Evolutionary conservation across 2,329 filamentous ascomycete species (phyloP).

Genomic region (Exserohilum rostratum): DNA sequence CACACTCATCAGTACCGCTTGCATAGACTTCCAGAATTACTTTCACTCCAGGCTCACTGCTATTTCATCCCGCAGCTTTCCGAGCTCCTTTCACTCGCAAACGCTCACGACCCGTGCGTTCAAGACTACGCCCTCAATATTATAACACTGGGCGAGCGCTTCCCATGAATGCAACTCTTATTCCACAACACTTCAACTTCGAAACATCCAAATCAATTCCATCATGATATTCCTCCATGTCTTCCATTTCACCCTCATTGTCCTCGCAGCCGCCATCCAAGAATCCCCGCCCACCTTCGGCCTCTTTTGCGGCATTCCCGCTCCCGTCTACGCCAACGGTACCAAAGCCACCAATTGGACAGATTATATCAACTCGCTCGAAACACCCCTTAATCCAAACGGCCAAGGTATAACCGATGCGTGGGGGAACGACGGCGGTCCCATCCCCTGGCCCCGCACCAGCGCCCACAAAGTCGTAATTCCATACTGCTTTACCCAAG

Average conservation of each 20-base stretch:
- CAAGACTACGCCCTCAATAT: background rate
- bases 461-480: background rate
- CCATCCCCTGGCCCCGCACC: constrained; percentile 2
- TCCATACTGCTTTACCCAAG: constrained; percentile 1
- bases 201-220: background rate
- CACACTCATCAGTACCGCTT: background rate
- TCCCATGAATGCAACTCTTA: background rate
- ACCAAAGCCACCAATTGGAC: background rate
- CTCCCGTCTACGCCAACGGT: background rate
- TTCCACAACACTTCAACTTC: background rate
- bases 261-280: background rate
- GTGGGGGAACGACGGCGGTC: background rate
- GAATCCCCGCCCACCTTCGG: background rate
- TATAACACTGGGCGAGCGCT: background rate
- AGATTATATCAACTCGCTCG: background rate
- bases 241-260: background rate
- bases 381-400: background rate
- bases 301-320: background rate
- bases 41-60: background rate
- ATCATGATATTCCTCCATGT: background rate
- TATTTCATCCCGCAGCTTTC: background rate
- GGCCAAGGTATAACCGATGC: background rate
- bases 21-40: no score
- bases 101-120: background rate
- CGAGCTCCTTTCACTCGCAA: background rate